Evolutionary conservation across 495 filamentous ascomycete genomes (phyloP).

Genomic region (Xylona heveae): DNA sequence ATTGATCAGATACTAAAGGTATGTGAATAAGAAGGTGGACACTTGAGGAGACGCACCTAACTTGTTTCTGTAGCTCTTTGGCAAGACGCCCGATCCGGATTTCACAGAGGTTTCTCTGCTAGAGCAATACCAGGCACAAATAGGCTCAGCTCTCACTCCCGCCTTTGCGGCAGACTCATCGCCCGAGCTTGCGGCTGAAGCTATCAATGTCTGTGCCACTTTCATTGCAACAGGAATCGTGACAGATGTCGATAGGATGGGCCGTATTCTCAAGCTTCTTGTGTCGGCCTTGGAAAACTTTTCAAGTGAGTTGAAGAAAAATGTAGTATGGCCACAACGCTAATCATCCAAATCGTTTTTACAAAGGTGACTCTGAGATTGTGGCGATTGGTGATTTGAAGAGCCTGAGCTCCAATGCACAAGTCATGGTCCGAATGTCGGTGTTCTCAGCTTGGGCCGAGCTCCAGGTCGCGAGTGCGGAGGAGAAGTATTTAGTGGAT

Average conservation of each 20-base stretch:
- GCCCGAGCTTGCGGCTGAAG: slow-evolving; percentile 81
- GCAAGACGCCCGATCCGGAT: slow-evolving; percentile 85
- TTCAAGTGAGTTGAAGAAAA: slow-evolving; percentile 35
- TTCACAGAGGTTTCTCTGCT: slow-evolving; percentile 88
- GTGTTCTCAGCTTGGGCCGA: slow-evolving; percentile 98
- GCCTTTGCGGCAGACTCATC: slow-evolving; percentile 93
- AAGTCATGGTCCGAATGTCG: slow-evolving; percentile 95
- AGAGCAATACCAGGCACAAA: slow-evolving; percentile 96
- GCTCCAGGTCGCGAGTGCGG: slow-evolving; percentile 84
- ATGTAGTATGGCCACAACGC: background rate
- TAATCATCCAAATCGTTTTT: slow-evolving; percentile 7
- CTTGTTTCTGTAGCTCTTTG: slow-evolving; percentile 50
- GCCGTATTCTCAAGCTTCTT: slow-evolving; percentile 79
- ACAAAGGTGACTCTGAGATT: slow-evolving; percentile 42
- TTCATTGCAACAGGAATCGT: slow-evolving; percentile 97
- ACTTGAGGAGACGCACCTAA: too few species aligned
- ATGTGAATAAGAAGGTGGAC: too few species aligned
- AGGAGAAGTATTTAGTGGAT: slow-evolving; percentile 72
- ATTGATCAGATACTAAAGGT: slow-evolving; percentile 76
- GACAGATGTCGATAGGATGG: slow-evolving; percentile 94
- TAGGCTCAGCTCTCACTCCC: slow-evolving; percentile 86
- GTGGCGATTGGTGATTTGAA: slow-evolving; percentile 84
- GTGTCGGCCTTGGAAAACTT: slow-evolving; percentile 88
- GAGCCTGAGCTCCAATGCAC: slow-evolving; percentile 84
- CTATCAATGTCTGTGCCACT: slow-evolving; percentile 90